A percentile compares a stretch with the other conserved stretches of the same genome.
phyloP scores from a whole-genome alignment of 306 rosid species.

The Urtica urens region DNA sequence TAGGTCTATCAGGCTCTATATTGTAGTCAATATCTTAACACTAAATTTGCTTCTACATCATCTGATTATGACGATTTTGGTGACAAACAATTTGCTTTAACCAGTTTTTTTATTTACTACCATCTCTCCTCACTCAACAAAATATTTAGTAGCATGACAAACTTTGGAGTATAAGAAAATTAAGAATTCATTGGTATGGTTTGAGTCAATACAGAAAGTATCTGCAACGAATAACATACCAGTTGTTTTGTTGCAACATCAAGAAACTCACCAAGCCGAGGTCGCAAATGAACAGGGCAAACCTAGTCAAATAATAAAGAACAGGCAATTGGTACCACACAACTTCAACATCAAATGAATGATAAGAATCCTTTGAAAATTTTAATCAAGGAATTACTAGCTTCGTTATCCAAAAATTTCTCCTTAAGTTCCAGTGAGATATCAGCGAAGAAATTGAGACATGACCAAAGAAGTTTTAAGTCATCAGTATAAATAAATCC shows the following conservation, averaged over 20 bases:
- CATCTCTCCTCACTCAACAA: too few species aligned
- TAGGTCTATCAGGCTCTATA: too few species aligned
- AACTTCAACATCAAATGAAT: background rate
- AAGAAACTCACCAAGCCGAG: constrained; percentile 79
- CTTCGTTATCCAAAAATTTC: background rate
- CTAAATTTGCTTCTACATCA: too few species aligned
- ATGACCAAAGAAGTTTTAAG: too few species aligned
- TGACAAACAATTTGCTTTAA: too few species aligned
- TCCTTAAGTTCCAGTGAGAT: background rate
- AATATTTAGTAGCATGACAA: too few species aligned
- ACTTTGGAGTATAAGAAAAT: too few species aligned
- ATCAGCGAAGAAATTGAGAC: background rate
- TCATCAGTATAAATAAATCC: background rate
- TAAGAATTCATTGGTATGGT: too few species aligned
- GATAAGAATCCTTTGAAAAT: background rate
- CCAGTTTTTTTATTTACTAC: too few species aligned
- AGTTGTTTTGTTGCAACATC: constrained; percentile 78
- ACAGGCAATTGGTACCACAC: background rate
- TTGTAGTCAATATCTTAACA: too few species aligned
- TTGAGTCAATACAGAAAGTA: too few species aligned
- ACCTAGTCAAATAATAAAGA: constrained; percentile 46
- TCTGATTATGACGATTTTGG: too few species aligned
- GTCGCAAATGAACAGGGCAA: constrained; percentile 67
- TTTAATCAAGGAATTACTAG: background rate
- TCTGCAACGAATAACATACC: constrained; percentile 40